Evolutionary conservation across 2,329 filamentous ascomycete species (phyloP).

Genomic region (Talaromyces sp.): DNA sequence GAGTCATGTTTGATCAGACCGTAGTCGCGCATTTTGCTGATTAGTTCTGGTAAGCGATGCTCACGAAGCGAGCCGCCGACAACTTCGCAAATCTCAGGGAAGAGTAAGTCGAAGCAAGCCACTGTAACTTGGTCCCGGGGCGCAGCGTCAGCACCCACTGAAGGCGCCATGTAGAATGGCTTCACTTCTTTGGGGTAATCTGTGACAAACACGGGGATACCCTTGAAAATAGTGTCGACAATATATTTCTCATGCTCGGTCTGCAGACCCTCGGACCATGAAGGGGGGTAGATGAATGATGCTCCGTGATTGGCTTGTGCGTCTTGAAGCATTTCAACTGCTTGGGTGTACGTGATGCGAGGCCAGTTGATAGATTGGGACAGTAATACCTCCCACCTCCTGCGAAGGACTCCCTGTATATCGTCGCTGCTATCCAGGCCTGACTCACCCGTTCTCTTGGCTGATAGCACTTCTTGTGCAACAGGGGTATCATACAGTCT

Average conservation of each 20-base stretch:
- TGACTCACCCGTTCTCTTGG: conserved; percentile 43
- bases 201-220: conserved; percentile 80
- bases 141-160: conserved; percentile 24
- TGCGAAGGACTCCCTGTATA: conserved; percentile 50
- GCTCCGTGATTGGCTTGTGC: conserved; percentile 50
- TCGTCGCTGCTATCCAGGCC: conserved; percentile 36
- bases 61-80: conserved; percentile 88
- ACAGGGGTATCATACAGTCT: conserved; percentile 50
- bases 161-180: conserved; percentile 82
- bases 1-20: conserved; percentile 51
- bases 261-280: conserved; percentile 72
- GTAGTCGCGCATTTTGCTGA: conserved; percentile 67
- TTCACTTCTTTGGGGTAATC: conserved; percentile 87
- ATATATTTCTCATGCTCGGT: conserved; percentile 92
- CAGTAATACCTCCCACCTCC: conserved; percentile 70
- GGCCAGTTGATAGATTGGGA: conserved; percentile 59
- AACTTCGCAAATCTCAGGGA: conserved; percentile 81
- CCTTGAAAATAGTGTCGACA: conserved; percentile 63
- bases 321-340: conserved; percentile 65
- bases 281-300: conserved; percentile 65
- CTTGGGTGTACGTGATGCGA: conserved; percentile 76
- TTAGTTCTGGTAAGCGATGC: conserved; percentile 65
- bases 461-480: conserved; percentile 55
- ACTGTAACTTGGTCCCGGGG: conserved; percentile 54
- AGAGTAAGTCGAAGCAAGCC: conserved; percentile 85